These are phyloP conservation scores for Russula emetica DNA, from an alignment of 768 basidiomycete genomes.

Conservation along the genomic window DNA sequence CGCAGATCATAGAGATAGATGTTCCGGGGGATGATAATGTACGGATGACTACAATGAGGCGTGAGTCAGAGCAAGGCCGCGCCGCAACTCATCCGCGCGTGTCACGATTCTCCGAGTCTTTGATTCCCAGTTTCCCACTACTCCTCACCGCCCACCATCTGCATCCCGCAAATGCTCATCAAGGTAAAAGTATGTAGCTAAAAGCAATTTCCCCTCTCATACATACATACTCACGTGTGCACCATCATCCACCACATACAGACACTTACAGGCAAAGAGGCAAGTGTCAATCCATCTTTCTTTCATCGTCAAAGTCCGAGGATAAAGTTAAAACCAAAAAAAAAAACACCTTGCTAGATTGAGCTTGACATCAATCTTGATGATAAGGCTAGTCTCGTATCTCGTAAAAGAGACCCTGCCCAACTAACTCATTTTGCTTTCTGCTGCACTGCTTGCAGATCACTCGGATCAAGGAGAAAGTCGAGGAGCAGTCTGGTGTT, in stretches of 20 bases:
- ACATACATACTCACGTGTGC: slow-evolving; percentile 12
- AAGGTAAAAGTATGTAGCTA: slow-evolving; percentile 71
- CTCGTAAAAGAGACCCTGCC: not conserved
- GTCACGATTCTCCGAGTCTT: too few species aligned
- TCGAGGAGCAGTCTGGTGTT: slow-evolving; percentile 97
- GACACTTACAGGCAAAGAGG: slow-evolving; percentile 98
- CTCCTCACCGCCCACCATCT: too few species aligned
- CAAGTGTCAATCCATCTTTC: slow-evolving; percentile 34
- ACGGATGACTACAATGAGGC: too few species aligned
- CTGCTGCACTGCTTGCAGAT: slow-evolving; percentile 63
- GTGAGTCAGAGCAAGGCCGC: too few species aligned
- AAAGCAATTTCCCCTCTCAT: not conserved
- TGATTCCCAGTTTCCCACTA: too few species aligned
- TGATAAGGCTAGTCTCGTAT: slow-evolving; percentile 63
- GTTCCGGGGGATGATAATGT: too few species aligned
- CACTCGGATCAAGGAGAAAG: slow-evolving; percentile 91
- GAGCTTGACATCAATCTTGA: slow-evolving; percentile 92
- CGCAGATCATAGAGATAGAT: too few species aligned
- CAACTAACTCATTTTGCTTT: not conserved
- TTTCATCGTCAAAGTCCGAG: not conserved
- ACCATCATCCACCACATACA: slow-evolving; percentile 32
- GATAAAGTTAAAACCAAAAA: not conserved
- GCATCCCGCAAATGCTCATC: slow-evolving; percentile 57
- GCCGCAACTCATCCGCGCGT: too few species aligned
- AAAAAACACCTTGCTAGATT: slow-evolving; percentile 49